Percentiles rank a stretch among this genome's conserved stretches.
Conservation (phyloP, 306 rosid species). For the Crotalaria pallida region DNA sequence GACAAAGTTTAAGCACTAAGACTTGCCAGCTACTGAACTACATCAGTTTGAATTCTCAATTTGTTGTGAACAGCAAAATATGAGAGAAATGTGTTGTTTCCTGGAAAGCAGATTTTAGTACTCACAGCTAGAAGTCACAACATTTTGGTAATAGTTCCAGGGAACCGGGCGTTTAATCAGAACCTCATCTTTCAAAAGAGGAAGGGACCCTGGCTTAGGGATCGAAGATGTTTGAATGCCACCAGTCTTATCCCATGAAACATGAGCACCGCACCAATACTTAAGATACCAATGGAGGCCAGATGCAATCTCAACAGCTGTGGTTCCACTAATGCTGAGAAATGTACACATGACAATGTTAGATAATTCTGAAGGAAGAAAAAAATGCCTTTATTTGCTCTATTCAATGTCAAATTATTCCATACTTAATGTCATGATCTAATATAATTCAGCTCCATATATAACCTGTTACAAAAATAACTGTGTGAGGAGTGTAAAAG, state of each 20-base stretch:
- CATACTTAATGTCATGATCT: not conserved
- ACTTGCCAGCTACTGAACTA: conserved; percentile 7
- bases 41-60: conserved; percentile 6
- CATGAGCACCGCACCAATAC: conserved; percentile 86
- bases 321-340: conserved; percentile 71
- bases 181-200: conserved; percentile 52
- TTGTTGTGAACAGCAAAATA: not conserved
- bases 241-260: conserved; percentile 95
- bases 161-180: conserved; percentile 77
- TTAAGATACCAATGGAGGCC: conserved; percentile 96
- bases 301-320: conserved; percentile 81
- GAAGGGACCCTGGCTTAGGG: conserved; percentile 79
- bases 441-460: not conserved
- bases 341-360: conserved; percentile 16
- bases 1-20: not conserved
- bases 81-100: not conserved
- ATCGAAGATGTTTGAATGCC: conserved; percentile 73
- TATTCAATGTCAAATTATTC: not conserved
- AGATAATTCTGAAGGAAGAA: not conserved
- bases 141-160: conserved; percentile 95
- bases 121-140: conserved; percentile 96
- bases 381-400: not conserved
- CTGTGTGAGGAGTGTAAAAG: not conserved
- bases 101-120: conserved; percentile 16
- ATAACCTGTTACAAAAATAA: not conserved